These are phyloP conservation scores for Lepidopterella palustris DNA, from an alignment of 495 filamentous ascomycete species.

Conservation along the genomic window DNA sequence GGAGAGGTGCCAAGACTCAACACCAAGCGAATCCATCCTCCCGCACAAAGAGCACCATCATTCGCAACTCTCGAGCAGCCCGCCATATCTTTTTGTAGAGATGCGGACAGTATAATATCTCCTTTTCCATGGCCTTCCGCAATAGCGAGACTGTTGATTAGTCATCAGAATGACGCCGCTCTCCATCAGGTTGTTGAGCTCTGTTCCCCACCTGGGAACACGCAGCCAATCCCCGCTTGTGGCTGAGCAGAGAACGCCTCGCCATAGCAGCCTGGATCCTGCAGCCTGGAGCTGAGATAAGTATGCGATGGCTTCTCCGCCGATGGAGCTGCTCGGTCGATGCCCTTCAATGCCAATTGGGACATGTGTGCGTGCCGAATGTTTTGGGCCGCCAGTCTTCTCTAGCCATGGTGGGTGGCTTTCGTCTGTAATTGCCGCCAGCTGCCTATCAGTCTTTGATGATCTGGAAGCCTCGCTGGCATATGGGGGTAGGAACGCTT, in stretches of 20 bases:
- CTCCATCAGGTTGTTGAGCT: too few species aligned
- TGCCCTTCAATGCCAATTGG: not conserved
- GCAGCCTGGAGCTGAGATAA: slow-evolving; percentile 2
- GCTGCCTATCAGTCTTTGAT: not conserved
- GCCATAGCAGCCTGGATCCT: not conserved
- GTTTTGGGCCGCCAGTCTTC: not conserved
- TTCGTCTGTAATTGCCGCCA: not conserved
- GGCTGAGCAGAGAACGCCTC: slow-evolving; percentile 1
- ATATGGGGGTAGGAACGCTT: not conserved
- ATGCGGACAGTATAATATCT: too few species aligned
- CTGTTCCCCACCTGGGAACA: not conserved
- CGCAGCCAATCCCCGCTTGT: not conserved
- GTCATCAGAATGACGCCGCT: not conserved
- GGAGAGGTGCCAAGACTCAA: too few species aligned
- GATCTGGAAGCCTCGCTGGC: not conserved
- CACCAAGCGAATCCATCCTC: too few species aligned
- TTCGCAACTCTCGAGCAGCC: too few species aligned
- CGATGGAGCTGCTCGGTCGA: not conserved
- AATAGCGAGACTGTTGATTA: not conserved
- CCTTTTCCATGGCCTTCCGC: too few species aligned
- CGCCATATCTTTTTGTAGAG: too few species aligned
- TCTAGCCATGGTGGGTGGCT: not conserved
- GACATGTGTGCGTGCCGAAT: not conserved
- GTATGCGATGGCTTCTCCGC: not conserved
- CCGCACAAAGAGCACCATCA: too few species aligned